Percentiles rank a stretch among this genome's conserved stretches.
Evolutionary conservation across 495 filamentous ascomycete genomes (phyloP).

Genomic region (Polyplosphaeria fusca): DNA sequence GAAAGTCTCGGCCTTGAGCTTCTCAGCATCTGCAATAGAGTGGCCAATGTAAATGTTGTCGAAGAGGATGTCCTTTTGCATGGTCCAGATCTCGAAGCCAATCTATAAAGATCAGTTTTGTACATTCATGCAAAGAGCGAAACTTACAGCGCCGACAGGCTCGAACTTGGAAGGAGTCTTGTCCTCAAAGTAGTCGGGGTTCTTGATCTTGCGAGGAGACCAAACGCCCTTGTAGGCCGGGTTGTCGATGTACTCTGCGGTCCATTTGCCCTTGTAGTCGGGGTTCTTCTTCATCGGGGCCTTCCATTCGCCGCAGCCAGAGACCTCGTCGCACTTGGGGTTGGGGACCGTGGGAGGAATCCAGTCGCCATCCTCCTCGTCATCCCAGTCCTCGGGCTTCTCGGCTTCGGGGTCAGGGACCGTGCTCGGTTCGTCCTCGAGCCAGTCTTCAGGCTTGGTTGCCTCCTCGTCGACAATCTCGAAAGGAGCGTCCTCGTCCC

Average conservation of each 20-base stretch:
- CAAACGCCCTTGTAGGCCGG: slow-evolving; percentile 96
- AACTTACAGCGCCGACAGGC: slow-evolving; percentile 91
- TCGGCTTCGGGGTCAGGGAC: slow-evolving; percentile 93
- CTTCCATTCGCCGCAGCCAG: slow-evolving; percentile 93
- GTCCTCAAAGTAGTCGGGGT: slow-evolving; percentile 97
- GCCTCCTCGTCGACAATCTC: slow-evolving; percentile 95
- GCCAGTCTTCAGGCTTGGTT: slow-evolving; percentile 90
- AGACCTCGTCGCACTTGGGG: slow-evolving; percentile 90
- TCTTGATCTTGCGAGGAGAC: slow-evolving; percentile 92
- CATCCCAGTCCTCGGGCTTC: slow-evolving; percentile 99
- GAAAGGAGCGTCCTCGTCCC: slow-evolving; percentile 97
- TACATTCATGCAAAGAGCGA: background rate
- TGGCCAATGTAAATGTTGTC: slow-evolving; percentile 99
- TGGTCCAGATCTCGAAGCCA: slow-evolving; percentile 99
- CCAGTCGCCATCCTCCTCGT: slow-evolving; percentile 99
- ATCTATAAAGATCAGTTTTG: slow-evolving; percentile 52
- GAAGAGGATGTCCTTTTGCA: slow-evolving; percentile 98
- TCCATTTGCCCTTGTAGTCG: slow-evolving; percentile 99
- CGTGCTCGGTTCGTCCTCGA: slow-evolving; percentile 81
- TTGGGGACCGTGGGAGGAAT: slow-evolving; percentile 88
- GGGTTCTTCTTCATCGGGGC: slow-evolving; percentile 94
- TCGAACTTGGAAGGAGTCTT: slow-evolving; percentile 95
- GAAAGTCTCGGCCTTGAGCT: slow-evolving; percentile 88
- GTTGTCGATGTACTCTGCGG: slow-evolving; percentile 91
- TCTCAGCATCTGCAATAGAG: slow-evolving; percentile 88